These are phyloP conservation scores for Cyclocybe cylindracea DNA, from an alignment of 768 basidiomycete species.

Conservation along the genomic window DNA sequence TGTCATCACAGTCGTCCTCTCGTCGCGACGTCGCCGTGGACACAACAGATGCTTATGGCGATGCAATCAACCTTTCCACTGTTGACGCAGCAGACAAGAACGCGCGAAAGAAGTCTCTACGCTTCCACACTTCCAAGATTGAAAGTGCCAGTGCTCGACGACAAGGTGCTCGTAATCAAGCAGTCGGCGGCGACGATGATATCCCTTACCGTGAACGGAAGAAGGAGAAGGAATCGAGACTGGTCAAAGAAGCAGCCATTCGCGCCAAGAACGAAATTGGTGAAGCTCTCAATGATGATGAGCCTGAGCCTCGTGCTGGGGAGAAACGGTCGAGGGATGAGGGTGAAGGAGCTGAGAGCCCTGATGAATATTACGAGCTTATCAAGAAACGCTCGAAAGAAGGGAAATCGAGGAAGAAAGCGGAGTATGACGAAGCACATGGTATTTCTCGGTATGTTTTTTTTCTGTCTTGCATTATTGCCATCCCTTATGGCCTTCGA, in stretches of 20 bases:
- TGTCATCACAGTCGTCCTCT: conserved; percentile 37
- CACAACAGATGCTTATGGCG: conserved; percentile 67
- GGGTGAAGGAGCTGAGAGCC: conserved; percentile 46
- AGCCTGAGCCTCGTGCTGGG: conserved; percentile 38
- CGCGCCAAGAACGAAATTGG: conserved; percentile 54
- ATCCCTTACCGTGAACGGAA: conserved; percentile 82
- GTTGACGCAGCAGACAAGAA: conserved; percentile 84
- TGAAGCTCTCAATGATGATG: conserved; percentile 65
- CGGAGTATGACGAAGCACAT: conserved; percentile 69
- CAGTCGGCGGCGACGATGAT: conserved; percentile 91
- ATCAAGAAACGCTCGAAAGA: conserved; percentile 74
- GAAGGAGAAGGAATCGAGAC: conserved; percentile 59
- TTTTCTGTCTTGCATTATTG: neutral
- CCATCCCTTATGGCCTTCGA: neutral
- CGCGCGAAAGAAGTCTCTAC: conserved; percentile 77
- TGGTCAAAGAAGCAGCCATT: conserved; percentile 53
- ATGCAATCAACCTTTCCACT: conserved; percentile 63
- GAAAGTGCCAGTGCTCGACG: conserved; percentile 78
- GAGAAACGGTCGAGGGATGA: conserved; percentile 36
- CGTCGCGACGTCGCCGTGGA: conserved; percentile 19
- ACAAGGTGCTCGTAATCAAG: conserved; percentile 67
- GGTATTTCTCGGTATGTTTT: conserved; percentile 23
- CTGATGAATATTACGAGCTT: conserved; percentile 88
- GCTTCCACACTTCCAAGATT: conserved; percentile 93
- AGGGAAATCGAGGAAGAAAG: conserved; percentile 79